These are phyloP conservation scores for Larix sibirica DNA, from an alignment of 83 land plant genomes.

Conservation along the genomic window DNA sequence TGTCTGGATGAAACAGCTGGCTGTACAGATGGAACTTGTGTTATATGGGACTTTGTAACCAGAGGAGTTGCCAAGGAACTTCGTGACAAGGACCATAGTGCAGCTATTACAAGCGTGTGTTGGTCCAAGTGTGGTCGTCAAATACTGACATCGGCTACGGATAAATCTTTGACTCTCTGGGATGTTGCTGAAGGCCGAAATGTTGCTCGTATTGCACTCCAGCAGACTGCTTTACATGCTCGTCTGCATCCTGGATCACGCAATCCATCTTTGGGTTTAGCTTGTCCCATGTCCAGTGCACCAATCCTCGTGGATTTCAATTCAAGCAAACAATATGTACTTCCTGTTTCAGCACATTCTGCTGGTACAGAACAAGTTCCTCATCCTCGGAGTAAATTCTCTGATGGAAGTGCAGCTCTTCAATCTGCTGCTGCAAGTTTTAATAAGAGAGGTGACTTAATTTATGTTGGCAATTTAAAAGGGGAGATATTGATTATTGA, in stretches of 20 bases:
- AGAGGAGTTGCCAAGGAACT: slow-evolving; percentile 94
- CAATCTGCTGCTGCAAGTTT: slow-evolving; percentile 87
- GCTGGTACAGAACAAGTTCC: slow-evolving; percentile 33
- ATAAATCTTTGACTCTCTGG: slow-evolving; percentile 89
- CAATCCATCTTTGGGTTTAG: slow-evolving; percentile 72
- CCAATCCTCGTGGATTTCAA: slow-evolving; percentile 87
- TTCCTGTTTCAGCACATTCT: slow-evolving; percentile 62
- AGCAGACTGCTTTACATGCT: slow-evolving; percentile 79
- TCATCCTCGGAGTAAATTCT: slow-evolving; percentile 55
- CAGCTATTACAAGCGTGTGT: slow-evolving; percentile 89
- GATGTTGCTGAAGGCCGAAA: slow-evolving; percentile 71
- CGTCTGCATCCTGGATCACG: slow-evolving; percentile 81
- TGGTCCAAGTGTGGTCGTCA: slow-evolving; percentile 96
- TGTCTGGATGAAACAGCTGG: slow-evolving; percentile 66
- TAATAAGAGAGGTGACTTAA: slow-evolving; percentile 86
- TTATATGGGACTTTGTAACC: slow-evolving; percentile 98
- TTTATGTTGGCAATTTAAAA: slow-evolving; percentile 92
- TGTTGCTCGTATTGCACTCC: slow-evolving; percentile 52
- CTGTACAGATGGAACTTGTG: slow-evolving; percentile 86
- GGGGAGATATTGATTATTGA: slow-evolving; percentile 87
- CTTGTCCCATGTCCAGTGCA: slow-evolving; percentile 89
- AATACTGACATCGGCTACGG: slow-evolving; percentile 83
- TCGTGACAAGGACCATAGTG: slow-evolving; percentile 60
- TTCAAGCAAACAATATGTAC: slow-evolving; percentile 51
- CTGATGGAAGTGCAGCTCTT: slow-evolving; percentile 67